phyloP scores from a whole-genome alignment of 768 basidiomycete genomes.

The Tricholoma bakamatsutake region DNA sequence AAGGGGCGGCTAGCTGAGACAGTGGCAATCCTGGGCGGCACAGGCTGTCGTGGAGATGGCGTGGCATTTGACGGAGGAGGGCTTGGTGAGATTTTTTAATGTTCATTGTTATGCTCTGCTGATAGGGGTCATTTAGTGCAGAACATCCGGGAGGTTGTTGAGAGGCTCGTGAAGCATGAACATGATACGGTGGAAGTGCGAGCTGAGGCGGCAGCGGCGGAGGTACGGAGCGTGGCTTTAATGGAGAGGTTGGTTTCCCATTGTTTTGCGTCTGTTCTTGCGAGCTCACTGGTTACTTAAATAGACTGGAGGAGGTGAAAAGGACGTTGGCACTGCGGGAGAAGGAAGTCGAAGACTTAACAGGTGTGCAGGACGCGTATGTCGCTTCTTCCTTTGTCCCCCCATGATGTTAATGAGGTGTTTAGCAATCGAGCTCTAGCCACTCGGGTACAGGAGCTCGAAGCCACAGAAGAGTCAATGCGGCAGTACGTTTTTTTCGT shows the following conservation, averaged over 20 bases:
- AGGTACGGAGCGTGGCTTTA: slow-evolving; percentile 14
- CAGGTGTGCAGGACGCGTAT: neutral
- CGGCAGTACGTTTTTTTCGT: neutral
- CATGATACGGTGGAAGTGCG: slow-evolving; percentile 21
- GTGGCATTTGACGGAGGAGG: neutral
- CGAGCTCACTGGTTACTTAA: neutral
- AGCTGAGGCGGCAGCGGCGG: slow-evolving; percentile 15
- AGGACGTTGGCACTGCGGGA: neutral
- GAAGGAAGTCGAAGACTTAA: neutral
- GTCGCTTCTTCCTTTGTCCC: neutral
- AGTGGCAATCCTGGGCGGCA: slow-evolving; percentile 5
- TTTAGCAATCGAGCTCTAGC: neutral
- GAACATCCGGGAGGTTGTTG: slow-evolving; percentile 18
- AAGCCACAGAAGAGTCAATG: neutral
- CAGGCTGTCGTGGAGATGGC: neutral
- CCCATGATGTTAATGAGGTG: neutral
- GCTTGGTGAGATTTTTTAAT: neutral
- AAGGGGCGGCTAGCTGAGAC: slow-evolving; percentile 15
- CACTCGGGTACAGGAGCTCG: neutral
- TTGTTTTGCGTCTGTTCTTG: neutral
- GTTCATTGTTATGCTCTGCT: neutral
- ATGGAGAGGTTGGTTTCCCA: neutral
- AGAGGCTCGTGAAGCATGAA: slow-evolving; percentile 22
- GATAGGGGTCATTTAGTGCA: slow-evolving; percentile 11
- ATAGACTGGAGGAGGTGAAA: slow-evolving; percentile 2